phyloP scores from a whole-genome alignment of 139 green algal species.

The Chlamydomonas asymmetrica region DNA sequence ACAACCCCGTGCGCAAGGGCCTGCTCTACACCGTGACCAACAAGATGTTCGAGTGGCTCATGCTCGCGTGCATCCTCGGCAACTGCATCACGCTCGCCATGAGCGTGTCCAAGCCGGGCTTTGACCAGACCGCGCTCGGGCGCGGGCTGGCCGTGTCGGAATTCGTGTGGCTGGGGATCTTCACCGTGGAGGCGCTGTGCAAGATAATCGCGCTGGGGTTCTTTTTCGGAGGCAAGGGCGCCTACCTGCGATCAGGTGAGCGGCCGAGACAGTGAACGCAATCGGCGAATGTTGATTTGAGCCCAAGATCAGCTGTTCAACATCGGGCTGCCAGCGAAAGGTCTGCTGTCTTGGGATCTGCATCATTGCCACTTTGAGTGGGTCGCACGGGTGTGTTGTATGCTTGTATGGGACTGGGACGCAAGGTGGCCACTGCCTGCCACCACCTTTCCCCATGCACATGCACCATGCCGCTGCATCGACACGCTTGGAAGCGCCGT shows the following conservation, averaged over 20 bases:
- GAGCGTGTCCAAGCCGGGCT: not conserved
- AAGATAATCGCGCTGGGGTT: not conserved
- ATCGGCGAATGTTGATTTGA: no score
- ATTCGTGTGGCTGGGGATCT: not conserved
- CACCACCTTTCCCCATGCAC: no score
- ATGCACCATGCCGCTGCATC: no score
- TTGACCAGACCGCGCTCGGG: not conserved
- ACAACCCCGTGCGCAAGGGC: not conserved
- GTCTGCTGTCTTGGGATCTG: no score
- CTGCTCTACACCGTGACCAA: not conserved
- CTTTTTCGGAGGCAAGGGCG: not conserved
- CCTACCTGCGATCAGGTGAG: not conserved
- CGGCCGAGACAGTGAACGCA: no score
- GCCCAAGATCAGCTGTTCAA: no score
- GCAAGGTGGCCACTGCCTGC: no score
- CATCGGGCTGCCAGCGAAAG: no score
- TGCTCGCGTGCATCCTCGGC: slow-evolving; percentile 2
- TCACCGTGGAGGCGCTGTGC: not conserved
- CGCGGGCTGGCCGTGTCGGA: not conserved
- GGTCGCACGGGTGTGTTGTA: no score
- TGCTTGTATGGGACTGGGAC: no score
- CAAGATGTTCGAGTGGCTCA: slow-evolving; percentile 8
- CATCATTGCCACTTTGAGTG: no score
- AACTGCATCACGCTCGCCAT: slow-evolving; percentile 18
- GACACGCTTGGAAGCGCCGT: no score